A percentile compares a stretch with the other conserved stretches of the same genome.
Evolutionary conservation across 2,329 filamentous ascomycete species (phyloP).

Genomic region (Coniochaeta hoffmannii): DNA sequence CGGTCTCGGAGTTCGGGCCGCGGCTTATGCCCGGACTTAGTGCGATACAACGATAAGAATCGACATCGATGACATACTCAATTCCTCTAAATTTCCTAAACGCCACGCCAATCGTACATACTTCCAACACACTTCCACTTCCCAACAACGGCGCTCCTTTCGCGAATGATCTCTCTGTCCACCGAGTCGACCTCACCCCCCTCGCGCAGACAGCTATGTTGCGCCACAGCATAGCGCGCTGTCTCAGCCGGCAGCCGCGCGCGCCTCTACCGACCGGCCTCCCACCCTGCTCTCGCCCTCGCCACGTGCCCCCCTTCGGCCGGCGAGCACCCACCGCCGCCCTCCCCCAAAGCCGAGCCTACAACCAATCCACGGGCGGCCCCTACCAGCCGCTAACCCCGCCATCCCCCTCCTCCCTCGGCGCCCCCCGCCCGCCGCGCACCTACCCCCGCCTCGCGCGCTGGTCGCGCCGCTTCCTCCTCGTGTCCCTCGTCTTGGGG

Average conservation of each 20-base stretch:
- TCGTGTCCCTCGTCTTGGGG: conserved; percentile 52
- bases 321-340: neutral
- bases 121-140: neutral
- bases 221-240: conserved; percentile 17
- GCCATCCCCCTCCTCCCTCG: conserved; percentile 71
- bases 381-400: conserved; percentile 63
- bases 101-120: neutral
- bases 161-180: neutral
- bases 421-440: conserved; percentile 62
- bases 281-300: neutral
- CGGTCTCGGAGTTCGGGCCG: neutral
- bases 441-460: conserved; percentile 62
- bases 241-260: conserved; percentile 10
- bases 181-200: neutral
- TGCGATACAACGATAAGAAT: neutral
- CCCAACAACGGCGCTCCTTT: neutral
- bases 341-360: neutral
- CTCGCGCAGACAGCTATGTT: conserved; percentile 15
- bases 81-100: neutral
- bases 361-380: conserved; percentile 15
- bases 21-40: neutral
- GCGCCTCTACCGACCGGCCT: neutral
- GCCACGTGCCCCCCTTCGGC: too few species aligned
- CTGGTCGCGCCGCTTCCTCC: conserved; percentile 69
- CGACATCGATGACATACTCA: neutral